Base-by-base conservation (phyloP, 371 early-diverging fungal genomes). In the Batrachochytrium dendrobatidis region DNA sequence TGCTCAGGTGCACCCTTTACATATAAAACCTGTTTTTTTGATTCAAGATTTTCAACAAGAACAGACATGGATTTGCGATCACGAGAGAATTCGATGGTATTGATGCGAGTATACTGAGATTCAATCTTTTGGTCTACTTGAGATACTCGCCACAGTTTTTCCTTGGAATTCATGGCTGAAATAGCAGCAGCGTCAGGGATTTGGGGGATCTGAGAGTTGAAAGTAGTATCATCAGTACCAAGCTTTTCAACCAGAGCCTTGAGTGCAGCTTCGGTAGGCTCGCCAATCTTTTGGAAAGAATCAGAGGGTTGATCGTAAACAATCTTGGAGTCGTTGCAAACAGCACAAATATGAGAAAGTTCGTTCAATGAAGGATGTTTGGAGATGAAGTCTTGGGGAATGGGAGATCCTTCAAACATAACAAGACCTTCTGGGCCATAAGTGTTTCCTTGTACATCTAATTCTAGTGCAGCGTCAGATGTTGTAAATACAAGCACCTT, bases 251-350 rank as follows among this genome's bases (percentile, higher is more conserved):
- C 94, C 31, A 96, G 80, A 24, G 90, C 88, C 62, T 86, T 86
- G 53, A 97, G 81, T 18, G 98, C 96, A n/a, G 95, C 98, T 74
- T 97, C 98, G 28, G 98, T 97, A n/a, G 98, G 97, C 80, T 98
- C 98, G 58, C 98, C 98, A 58, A 94, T 82, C 64, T 84, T 85
- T 34, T 64, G 61, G 71, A 86, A 89, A 1, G 50, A 31, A 49
- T 82, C 78, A 35, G 69, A 61, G 12, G 77, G 64, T 76, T 77
- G 57, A 65, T 90, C 86, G 71, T 88, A 95, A 15, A 78, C 68
- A 53, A 98, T 85, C 20, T 76, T 72, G 28, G 97, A 81, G 67
- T 94, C 91, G 71, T 98, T 98, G 81, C 97, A 96, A 48, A 88
- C 72, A n/a, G 90, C 80, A 63, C 89, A 89, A 53, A 95, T 83